phyloP scores from a whole-genome alignment of 2,329 filamentous ascomycete genomes.

The Cucurbitaria berberidis region DNA sequence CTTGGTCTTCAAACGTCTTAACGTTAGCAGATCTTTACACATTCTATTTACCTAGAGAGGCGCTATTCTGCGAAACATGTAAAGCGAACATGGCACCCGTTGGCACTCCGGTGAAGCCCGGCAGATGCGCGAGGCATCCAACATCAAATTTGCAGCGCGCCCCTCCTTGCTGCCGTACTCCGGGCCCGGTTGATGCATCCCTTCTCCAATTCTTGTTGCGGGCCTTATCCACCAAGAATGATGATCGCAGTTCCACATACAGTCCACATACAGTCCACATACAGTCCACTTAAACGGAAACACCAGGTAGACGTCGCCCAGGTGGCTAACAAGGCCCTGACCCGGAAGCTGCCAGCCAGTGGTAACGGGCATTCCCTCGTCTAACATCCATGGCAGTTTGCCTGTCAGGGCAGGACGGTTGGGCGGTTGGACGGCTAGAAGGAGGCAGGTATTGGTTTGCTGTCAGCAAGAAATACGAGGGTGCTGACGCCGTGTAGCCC shows the following conservation, averaged over 20 bases:
- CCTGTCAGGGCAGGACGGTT: no score
- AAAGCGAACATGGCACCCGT: neutral
- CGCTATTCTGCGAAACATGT: no score
- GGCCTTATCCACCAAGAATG: neutral
- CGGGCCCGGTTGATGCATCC: neutral
- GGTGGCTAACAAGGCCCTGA: neutral
- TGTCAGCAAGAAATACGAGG: constrained; percentile 8
- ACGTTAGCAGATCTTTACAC: neutral
- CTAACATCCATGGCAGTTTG: no score
- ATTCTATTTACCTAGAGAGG: neutral
- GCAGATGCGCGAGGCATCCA: neutral
- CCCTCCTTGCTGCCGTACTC: neutral
- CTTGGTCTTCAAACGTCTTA: constrained; percentile 7
- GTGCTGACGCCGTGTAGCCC: neutral
- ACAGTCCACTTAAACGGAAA: no score
- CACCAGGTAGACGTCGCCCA: no score
- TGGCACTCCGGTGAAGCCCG: neutral
- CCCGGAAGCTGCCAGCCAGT: neutral
- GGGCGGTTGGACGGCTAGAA: no score
- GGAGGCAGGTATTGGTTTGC: constrained; percentile 9
- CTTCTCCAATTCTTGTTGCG: neutral
- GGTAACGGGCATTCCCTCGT: neutral
- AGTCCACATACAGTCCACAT: no score
- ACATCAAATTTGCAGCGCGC: neutral
- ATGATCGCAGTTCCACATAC: neutral